Conservation (phyloP, 1,139 yeast species). For the Blastobotrys arbuscula region DNA sequence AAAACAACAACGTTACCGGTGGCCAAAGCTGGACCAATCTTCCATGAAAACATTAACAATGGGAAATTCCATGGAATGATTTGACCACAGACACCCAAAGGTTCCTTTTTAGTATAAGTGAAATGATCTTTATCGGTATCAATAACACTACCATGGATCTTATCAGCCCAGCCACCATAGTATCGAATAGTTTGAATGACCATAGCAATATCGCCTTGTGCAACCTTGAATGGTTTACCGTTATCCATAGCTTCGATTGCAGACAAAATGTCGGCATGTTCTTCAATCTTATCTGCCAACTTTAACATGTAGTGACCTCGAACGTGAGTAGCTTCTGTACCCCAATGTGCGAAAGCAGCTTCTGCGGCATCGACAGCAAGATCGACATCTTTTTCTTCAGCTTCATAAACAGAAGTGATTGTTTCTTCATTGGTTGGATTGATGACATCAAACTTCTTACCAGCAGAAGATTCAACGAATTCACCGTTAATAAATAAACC, state of each 20-base stretch:
- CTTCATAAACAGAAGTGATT: constrained; percentile 49
- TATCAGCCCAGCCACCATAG: constrained; percentile 79
- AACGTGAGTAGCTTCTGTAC: constrained; percentile 44
- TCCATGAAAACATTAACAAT: constrained; percentile 78
- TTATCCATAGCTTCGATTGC: constrained; percentile 74
- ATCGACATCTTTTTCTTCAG: constrained; percentile 51
- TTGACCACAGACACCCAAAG: constrained; percentile 77
- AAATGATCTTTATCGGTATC: constrained; percentile 61
- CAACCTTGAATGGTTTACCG: constrained; percentile 60
- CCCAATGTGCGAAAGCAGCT: constrained; percentile 47
- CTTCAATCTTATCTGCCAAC: constrained; percentile 59
- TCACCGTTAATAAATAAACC: constrained; percentile 59
- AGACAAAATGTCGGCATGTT: constrained; percentile 53
- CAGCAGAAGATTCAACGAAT: constrained; percentile 44
- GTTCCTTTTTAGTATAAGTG: constrained; percentile 56
- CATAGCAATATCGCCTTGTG: constrained; percentile 53
- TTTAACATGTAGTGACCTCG: constrained; percentile 54
- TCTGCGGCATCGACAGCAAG: constrained; percentile 53
- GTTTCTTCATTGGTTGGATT: constrained; percentile 54
- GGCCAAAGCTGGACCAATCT: constrained; percentile 77
- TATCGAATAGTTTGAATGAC: constrained; percentile 54
- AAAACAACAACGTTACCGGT: constrained; percentile 76
- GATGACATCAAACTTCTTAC: constrained; percentile 48
- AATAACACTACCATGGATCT: constrained; percentile 58
- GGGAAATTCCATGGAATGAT: constrained; percentile 91